Base-by-base conservation (phyloP, 176 grass and related monocot genomes). In the Rhynchospora pubera region DNA sequence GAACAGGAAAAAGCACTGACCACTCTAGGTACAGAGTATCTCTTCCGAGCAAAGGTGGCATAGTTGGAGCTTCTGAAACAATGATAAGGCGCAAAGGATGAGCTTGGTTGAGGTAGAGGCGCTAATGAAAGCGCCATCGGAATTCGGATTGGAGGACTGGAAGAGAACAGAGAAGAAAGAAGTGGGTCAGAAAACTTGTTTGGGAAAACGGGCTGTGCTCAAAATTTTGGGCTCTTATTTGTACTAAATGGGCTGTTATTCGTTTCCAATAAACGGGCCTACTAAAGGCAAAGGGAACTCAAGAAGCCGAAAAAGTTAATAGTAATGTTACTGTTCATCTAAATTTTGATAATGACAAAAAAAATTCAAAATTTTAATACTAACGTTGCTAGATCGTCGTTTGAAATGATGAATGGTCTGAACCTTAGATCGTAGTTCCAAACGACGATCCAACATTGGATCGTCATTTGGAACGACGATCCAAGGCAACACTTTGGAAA, bases 41-140 rank as follows among this genome's bases (percentile, higher is more conserved):
- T 82, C 45, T 16, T 62, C 0, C 21, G 62, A 28, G 61, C 3
- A 61, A 39, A 26, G 32, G 43, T 62, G 77, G 46, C 28, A 24
- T 60, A 60, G n/a, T 26, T 16, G 19, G 79, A 51, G 79, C 43
- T 81, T 81, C 42, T 65, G 42, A 45, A 51, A 23, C 21, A 44
- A 7, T 18, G 61, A 82, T 44, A 66, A 7, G 18, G 44, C 39
- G 61, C 58, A 16, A 81, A 30, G 15, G 60, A 64, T 6, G 79
- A 65, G 39, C 39, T 81, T 30, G 60, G 57, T 22, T 81, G 79
- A 65, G 60, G 39, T 45, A 81, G n/a, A 81, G 79, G 79, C 55
- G 79, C 55, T 50, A 81, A 11, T 0, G 59, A 81, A 15, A 64
- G 23, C 72, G 48, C 72, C 72, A 76, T 76, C 1, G 26, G 26